Percentiles rank a stretch among this genome's conserved stretches.
Conservation (phyloP, 495 filamentous ascomycete species). For the Chaetomium cochliodes region DNA sequence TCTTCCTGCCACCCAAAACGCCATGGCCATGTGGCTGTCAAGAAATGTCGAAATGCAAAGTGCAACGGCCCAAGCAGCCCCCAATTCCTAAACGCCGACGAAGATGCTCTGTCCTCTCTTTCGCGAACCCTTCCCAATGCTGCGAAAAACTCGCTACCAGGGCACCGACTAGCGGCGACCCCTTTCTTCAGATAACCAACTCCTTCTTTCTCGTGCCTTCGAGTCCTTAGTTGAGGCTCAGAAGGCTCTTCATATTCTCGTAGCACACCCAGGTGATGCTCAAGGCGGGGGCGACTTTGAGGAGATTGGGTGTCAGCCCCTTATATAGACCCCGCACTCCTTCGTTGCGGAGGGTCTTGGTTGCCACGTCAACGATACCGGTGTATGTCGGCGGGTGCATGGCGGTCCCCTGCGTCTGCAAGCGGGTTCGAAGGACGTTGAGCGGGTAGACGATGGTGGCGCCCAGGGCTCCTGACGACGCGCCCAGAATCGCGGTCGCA, state of each 20-base stretch:
- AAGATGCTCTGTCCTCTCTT: conserved; percentile 24
- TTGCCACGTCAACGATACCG: conserved; percentile 81
- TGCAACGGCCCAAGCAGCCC: not conserved
- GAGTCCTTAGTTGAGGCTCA: conserved; percentile 56
- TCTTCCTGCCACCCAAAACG: conserved; percentile 24
- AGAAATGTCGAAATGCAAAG: conserved; percentile 18
- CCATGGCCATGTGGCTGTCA: conserved; percentile 19
- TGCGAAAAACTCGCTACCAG: not conserved
- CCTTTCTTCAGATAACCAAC: conserved; percentile 4
- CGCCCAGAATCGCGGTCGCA: conserved; percentile 78
- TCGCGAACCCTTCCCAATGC: conserved; percentile 1
- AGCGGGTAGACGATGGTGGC: conserved; percentile 93
- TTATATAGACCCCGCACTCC: conserved; percentile 88
- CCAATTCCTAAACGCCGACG: conserved; percentile 26
- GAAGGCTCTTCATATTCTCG: conserved; percentile 82
- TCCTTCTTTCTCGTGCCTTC: not conserved
- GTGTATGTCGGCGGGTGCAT: conserved; percentile 89
- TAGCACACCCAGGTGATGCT: conserved; percentile 98
- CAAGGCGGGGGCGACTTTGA: conserved; percentile 95
- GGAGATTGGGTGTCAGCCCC: conserved; percentile 88
- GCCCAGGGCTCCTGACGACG: conserved; percentile 85
- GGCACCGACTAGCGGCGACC: not conserved
- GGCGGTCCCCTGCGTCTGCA: conserved; percentile 92
- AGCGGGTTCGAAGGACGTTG: conserved; percentile 87
- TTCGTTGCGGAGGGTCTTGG: conserved; percentile 77